These are phyloP conservation scores for Talaromyces sp. DNA, from an alignment of 2,329 filamentous ascomycete species.

Conservation along the genomic window DNA sequence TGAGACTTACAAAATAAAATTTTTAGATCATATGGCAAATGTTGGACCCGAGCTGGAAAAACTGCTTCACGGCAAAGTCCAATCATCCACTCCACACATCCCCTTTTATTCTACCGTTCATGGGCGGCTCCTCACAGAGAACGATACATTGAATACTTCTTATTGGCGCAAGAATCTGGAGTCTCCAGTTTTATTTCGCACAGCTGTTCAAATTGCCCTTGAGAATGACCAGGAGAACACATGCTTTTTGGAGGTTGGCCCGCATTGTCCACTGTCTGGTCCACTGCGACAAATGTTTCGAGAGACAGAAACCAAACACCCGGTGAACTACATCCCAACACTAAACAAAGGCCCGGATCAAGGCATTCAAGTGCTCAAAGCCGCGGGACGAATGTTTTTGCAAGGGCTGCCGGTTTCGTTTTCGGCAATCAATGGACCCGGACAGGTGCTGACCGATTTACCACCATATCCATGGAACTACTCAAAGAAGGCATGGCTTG, in stretches of 20 bases:
- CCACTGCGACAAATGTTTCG: conserved; percentile 27
- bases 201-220: conserved; percentile 14
- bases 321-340: not conserved
- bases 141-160: not conserved
- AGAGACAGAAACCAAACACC: not conserved
- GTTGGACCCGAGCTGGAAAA: not conserved
- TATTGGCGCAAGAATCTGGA: conserved; percentile 28
- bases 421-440: conserved; percentile 7
- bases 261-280: conserved; percentile 39
- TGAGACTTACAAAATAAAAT: not conserved
- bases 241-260: conserved; percentile 37
- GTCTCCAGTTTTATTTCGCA: conserved; percentile 23
- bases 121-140: not conserved
- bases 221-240: not conserved
- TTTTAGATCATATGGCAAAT: conserved; percentile 3
- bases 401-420: not conserved
- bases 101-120: conserved; percentile 10
- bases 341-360: not conserved
- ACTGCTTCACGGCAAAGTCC: not conserved
- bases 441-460: conserved; percentile 20
- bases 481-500: not conserved
- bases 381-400: not conserved
- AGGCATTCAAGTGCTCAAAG: not conserved
- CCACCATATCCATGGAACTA: conserved; percentile 30
- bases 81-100: not conserved